phyloP scores from a whole-genome alignment of 352 stramenopile genomes.

The Phytophthora palmivora region DNA sequence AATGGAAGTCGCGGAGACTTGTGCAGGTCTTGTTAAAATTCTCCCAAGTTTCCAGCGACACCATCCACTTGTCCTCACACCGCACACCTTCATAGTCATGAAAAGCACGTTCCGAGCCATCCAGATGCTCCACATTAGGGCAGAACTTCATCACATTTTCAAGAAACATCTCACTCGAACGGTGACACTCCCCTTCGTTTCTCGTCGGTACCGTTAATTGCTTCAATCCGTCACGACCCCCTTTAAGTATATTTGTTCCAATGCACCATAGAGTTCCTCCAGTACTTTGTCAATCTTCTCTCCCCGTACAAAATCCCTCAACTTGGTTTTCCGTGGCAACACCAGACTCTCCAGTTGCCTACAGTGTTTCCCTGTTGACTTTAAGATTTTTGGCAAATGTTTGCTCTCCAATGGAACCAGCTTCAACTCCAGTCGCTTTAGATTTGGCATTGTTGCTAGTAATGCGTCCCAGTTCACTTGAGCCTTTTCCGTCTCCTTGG shows the following conservation, averaged over 20 bases:
- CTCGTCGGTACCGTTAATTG: conserved; percentile 35
- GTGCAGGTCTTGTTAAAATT: conserved; percentile 31
- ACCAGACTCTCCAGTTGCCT: conserved; percentile 31
- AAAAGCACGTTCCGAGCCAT: conserved; percentile 22
- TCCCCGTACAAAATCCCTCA: neutral
- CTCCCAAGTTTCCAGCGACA: conserved; percentile 34
- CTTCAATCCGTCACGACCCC: conserved; percentile 21
- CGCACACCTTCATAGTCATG: conserved; percentile 26
- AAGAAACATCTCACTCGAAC: conserved; percentile 25
- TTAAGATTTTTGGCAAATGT: conserved; percentile 20
- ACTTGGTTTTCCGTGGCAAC: conserved; percentile 20
- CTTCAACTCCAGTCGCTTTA: conserved; percentile 28
- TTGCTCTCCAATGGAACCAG: conserved; percentile 21
- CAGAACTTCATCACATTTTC: conserved; percentile 32
- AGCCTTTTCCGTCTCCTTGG: conserved; percentile 10
- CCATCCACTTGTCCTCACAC: conserved; percentile 37
- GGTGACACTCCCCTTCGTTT: conserved; percentile 11
- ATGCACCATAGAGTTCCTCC: conserved; percentile 19
- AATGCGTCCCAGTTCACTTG: conserved; percentile 26
- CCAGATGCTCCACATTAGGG: conserved; percentile 33
- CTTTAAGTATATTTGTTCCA: conserved; percentile 24
- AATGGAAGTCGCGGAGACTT: conserved; percentile 34
- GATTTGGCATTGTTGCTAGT: conserved; percentile 4
- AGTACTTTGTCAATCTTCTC: conserved; percentile 15
- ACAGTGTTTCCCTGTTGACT: conserved; percentile 23